Evolutionary conservation across 106 monocot species (phyloP).

Genomic region (Allium cepa): DNA sequence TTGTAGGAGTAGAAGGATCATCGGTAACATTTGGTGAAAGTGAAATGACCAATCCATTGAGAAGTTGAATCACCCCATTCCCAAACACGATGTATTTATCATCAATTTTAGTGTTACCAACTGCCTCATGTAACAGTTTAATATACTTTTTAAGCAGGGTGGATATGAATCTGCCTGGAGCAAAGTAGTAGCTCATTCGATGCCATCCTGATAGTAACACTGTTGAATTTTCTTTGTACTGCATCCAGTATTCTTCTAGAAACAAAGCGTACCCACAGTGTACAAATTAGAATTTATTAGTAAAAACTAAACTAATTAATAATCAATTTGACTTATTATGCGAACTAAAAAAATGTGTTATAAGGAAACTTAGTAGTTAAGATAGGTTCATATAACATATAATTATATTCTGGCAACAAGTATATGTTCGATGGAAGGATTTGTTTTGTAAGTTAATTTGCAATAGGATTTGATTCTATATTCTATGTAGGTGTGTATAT

Average conservation of each 20-base stretch:
- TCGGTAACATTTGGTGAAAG: slow-evolving; percentile 28
- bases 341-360: no score
- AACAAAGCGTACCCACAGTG: slow-evolving; percentile 64
- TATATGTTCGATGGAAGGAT: no score
- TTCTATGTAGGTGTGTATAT: no score
- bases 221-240: slow-evolving; percentile 29
- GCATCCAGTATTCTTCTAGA: slow-evolving; percentile 72
- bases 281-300: neutral
- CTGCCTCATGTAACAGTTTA: slow-evolving; percentile 47
- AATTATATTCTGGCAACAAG: no score
- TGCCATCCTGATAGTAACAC: slow-evolving; percentile 66
- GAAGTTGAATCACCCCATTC: slow-evolving; percentile 53
- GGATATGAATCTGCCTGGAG: slow-evolving; percentile 22
- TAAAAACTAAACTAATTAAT: no score
- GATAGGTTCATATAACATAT: no score
- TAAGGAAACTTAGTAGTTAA: no score
- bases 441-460: no score
- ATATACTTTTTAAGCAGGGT: slow-evolving; percentile 52
- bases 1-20: slow-evolving; percentile 9
- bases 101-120: slow-evolving; percentile 52
- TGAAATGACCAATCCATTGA: slow-evolving; percentile 57
- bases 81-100: slow-evolving; percentile 58
- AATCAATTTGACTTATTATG: no score
- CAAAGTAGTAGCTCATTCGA: slow-evolving; percentile 57
- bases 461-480: no score